A percentile compares a stretch with the other conserved stretches of the same genome.
phyloP scores from a whole-genome alignment of 371 early-diverging fungal genomes.

The Saksenaea vasiformis region DNA sequence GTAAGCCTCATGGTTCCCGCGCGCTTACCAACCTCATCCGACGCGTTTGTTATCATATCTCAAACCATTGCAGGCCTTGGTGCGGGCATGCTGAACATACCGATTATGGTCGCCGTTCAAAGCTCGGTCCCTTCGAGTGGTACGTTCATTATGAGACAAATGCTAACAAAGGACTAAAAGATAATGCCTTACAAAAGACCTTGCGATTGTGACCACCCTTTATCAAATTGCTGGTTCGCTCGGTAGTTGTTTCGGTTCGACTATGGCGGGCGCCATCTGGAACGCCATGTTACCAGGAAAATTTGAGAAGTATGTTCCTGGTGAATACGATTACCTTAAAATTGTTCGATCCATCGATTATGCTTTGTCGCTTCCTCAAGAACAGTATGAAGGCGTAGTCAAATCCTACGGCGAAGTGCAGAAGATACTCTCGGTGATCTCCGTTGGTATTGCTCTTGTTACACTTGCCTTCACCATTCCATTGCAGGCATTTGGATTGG shows the following conservation, averaged over 20 bases:
- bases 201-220: conserved; percentile 40
- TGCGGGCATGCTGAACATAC: conserved; percentile 34
- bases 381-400: conserved; percentile 29
- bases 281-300: conserved; percentile 34
- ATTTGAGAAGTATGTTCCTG: conserved; percentile 35
- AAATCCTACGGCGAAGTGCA: conserved; percentile 36
- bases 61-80: conserved; percentile 46
- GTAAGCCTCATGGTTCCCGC: conserved; percentile 50
- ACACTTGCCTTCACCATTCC: conserved; percentile 28
- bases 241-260: conserved; percentile 30
- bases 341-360: conserved; percentile 32
- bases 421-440: conserved; percentile 28
- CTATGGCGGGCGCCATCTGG: conserved; percentile 46
- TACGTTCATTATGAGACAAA: conserved; percentile 8
- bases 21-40: conserved; percentile 32
- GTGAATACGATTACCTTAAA: conserved; percentile 26
- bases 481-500: conserved; percentile 37
- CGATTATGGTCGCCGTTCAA: conserved; percentile 37
- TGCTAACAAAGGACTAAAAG: neutral
- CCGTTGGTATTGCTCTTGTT: conserved; percentile 25
- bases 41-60: conserved; percentile 32
- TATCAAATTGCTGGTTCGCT: conserved; percentile 37
- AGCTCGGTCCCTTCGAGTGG: conserved; percentile 39
- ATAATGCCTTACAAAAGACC: conserved; percentile 16
- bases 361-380: conserved; percentile 24